Percentiles rank a stretch among this genome's conserved stretches.
Conservation (phyloP, 768 basidiomycete genomes). For the Kwoniella dejecticola region DNA sequence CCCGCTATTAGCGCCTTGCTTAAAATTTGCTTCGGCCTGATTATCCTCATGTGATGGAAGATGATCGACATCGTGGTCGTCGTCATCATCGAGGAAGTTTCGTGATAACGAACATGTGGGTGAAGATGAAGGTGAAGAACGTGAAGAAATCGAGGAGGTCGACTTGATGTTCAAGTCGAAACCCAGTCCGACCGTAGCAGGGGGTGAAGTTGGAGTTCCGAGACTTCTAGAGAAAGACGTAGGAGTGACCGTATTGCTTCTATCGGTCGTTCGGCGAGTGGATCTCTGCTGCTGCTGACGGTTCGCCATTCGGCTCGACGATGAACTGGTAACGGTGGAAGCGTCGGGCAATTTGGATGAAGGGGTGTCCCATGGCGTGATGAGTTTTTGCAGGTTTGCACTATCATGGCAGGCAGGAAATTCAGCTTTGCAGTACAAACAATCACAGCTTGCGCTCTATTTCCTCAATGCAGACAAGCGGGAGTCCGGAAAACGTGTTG, state of each 20-base stretch:
- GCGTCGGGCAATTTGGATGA: background rate
- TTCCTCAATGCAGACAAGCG: background rate
- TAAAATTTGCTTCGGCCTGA: background rate
- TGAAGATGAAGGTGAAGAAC: background rate
- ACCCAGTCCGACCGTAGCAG: constrained; percentile 5
- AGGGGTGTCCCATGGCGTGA: constrained; percentile 10
- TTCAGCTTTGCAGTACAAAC: background rate
- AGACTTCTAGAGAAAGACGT: background rate
- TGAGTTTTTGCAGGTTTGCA: constrained; percentile 13
- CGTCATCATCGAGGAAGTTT: background rate
- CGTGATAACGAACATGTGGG: background rate
- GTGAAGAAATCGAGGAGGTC: background rate
- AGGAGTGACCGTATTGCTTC: constrained; percentile 9
- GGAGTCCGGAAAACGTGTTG: background rate
- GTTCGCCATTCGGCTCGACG: background rate
- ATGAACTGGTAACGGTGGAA: background rate
- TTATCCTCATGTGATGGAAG: background rate
- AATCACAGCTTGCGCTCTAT: background rate
- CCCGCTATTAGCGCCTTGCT: background rate
- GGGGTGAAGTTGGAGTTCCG: background rate
- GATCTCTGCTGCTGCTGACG: background rate
- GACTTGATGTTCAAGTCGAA: constrained; percentile 7
- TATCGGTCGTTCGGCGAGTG: background rate
- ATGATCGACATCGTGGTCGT: background rate
- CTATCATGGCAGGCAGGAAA: background rate